Evolutionary conservation across 2,329 filamentous ascomycete genomes (phyloP).

Genomic region (Neonectria faginata): DNA sequence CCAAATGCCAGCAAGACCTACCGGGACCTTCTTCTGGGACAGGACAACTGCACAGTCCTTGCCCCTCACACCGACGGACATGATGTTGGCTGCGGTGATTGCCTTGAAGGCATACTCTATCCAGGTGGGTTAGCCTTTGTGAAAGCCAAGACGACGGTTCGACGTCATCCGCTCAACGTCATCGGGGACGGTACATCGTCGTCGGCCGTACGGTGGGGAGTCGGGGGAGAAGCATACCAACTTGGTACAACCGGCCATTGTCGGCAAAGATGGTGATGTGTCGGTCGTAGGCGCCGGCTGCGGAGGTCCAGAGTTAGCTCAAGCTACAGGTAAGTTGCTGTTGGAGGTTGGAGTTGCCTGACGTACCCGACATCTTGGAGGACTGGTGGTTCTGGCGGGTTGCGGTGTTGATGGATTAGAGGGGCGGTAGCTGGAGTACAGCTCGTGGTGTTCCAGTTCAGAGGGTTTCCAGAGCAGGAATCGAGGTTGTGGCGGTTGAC

Average conservation of each 20-base stretch:
- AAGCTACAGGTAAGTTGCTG: conserved; percentile 25
- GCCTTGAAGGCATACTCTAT: conserved; percentile 99
- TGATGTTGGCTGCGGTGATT: conserved; percentile 99
- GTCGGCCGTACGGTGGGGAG: conserved; percentile 16
- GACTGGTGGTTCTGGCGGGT: conserved; percentile 35
- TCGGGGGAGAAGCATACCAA: conserved; percentile 73
- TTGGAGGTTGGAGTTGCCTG: conserved; percentile 28
- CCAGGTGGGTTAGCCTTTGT: conserved; percentile 39
- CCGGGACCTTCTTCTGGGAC: conserved; percentile 99
- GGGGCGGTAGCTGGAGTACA: conserved; percentile 30
- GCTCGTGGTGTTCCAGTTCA: conserved; percentile 25
- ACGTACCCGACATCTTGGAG: conserved; percentile 66
- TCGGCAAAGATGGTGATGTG: conserved; percentile 99
- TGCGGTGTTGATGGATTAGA: conserved; percentile 21
- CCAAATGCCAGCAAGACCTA: conserved; percentile 62
- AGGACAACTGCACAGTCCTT: conserved; percentile 97
- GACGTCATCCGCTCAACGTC: conserved; percentile 31
- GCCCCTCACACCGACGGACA: conserved; percentile 93
- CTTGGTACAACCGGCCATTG: conserved; percentile 98
- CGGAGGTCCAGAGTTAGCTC: conserved; percentile 45
- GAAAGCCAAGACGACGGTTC: conserved; percentile 8
- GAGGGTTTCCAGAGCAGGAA: conserved; percentile 20
- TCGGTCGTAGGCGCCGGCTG: conserved; percentile 87
- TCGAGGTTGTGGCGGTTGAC: conserved; percentile 36
- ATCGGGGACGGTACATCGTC: conserved; percentile 30